Evolutionary conservation across 192 early-diverging fungal species (phyloP).

Genomic region (Physocladia obscura): DNA sequence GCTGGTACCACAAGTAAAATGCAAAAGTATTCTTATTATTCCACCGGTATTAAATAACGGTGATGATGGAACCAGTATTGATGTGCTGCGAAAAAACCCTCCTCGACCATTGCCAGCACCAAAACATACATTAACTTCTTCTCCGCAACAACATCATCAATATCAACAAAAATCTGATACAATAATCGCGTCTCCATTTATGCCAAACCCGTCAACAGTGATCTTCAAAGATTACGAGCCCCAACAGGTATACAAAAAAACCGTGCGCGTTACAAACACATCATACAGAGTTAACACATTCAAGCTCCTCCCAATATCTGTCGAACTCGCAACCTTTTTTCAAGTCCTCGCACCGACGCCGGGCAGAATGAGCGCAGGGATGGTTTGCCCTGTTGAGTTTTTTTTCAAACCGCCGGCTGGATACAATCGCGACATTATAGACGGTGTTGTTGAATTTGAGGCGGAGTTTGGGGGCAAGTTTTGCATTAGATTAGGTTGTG

Average conservation of each 20-base stretch:
- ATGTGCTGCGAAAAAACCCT: too few species aligned
- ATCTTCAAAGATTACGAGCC: conserved; percentile 37
- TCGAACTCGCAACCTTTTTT: conserved; percentile 31
- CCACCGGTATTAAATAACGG: too few species aligned
- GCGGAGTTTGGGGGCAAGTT: conserved; percentile 32
- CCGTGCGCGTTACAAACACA: conserved; percentile 32
- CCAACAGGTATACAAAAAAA: conserved; percentile 18
- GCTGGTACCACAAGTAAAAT: too few species aligned
- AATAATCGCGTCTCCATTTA: conserved; percentile 7
- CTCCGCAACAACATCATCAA: not conserved
- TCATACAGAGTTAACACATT: conserved; percentile 37
- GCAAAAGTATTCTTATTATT: too few species aligned
- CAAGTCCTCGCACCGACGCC: conserved; percentile 19
- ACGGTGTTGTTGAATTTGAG: conserved; percentile 27
- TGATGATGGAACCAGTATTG: too few species aligned
- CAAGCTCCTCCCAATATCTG: conserved; percentile 25
- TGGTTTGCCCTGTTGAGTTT: conserved; percentile 26
- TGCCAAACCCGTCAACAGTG: conserved; percentile 17
- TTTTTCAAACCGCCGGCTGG: conserved; percentile 32
- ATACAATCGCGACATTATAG: conserved; percentile 28
- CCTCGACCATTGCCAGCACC: conserved; percentile 2
- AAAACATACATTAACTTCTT: too few species aligned
- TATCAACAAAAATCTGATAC: not conserved
- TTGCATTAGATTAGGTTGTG: conserved; percentile 21
- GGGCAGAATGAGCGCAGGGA: conserved; percentile 39